Base-by-base conservation (phyloP, 2,329 filamentous ascomycete species). In the Lachnellula cervina region DNA sequence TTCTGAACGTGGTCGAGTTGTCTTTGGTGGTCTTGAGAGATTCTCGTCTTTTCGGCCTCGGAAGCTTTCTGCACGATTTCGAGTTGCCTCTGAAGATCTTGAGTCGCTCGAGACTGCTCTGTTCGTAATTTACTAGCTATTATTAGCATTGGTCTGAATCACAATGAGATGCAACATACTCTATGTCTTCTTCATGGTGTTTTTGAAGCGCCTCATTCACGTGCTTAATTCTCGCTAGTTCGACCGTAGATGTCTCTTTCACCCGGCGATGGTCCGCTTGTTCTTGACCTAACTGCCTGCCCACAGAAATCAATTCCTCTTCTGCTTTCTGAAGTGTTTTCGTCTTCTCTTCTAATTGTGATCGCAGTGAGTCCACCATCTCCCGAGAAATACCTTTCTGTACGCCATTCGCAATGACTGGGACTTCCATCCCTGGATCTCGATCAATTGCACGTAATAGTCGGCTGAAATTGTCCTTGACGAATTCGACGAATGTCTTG, bases 391-490 rank as follows among this genome's bases (percentile, higher is more conserved):
- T 88, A 4, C 93, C 93, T 66, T 93, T 92, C 63, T 94, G 86
- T 11, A 92, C 76, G 0, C 89, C 89, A 67, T 92, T 90, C 44
- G 86, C 80, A 55, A 91, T 78, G 11, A 94, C 82, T 0, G 90
- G 87, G 25, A 95, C 86, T 69, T 99, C 94, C 58, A 95, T 77
- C 1, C 87, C 90, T 0, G 94, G 94, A 59, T 96, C 90, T 58
- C 93, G 86, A 71, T 99, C 94, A 64, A 99, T 89, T 14, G 90
- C 89, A 59, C 90, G 84, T 40, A 87, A 76, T 56, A 97, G 75
- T 8, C 92, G 87, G 66, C 89, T 93, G 69, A 95, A 97, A 68
- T 96, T 96, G 67, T 97, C 92, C 68, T 97, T 97, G 66, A 97
- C 83, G 66, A 97, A 96, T 58, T 97, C 89, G 54, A 99, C 85